These are phyloP conservation scores for Yamadazyma sp. DNA, from an alignment of 805 yeast genomes.

Conservation along the genomic window DNA sequence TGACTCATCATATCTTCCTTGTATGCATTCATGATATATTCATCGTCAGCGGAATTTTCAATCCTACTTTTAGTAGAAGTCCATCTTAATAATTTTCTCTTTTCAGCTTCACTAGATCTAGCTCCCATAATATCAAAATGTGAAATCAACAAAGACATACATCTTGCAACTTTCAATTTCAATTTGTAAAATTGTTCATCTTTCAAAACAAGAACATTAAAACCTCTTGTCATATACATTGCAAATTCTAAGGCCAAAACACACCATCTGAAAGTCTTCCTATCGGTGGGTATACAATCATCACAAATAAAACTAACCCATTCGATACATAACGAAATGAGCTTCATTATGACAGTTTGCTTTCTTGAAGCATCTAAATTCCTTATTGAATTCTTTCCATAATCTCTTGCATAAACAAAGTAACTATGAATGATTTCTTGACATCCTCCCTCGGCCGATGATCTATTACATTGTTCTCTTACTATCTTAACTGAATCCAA, in stretches of 20 bases:
- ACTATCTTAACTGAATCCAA: constrained; percentile 57
- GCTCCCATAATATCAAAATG: constrained; percentile 99
- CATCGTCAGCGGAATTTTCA: constrained; percentile 41
- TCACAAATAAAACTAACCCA: constrained; percentile 94
- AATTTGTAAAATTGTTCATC: constrained; percentile 72
- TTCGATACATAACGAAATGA: constrained; percentile 74
- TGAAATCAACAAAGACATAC: constrained; percentile 88
- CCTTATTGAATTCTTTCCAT: constrained; percentile 68
- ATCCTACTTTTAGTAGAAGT: constrained; percentile 52
- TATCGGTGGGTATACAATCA: constrained; percentile 90
- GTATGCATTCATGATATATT: constrained; percentile 44
- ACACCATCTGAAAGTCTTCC: constrained; percentile 92
- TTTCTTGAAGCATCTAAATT: constrained; percentile 63
- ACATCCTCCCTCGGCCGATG: constrained; percentile 49
- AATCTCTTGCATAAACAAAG: constrained; percentile 77
- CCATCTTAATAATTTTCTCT: constrained; percentile 53
- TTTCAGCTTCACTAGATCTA: constrained; percentile 70
- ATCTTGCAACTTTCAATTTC: constrained; percentile 83
- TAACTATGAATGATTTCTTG: constrained; percentile 75
- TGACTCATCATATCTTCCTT: constrained; percentile 67
- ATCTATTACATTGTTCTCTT: constrained; percentile 51
- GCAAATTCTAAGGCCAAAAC: constrained; percentile 94
- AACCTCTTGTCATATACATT: constrained; percentile 89
- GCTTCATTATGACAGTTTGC: constrained; percentile 63
- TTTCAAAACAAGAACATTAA: constrained; percentile 76